Evolutionary conservation across 2,329 filamentous ascomycete species (phyloP).

Genomic region (Fusarium sp.): DNA sequence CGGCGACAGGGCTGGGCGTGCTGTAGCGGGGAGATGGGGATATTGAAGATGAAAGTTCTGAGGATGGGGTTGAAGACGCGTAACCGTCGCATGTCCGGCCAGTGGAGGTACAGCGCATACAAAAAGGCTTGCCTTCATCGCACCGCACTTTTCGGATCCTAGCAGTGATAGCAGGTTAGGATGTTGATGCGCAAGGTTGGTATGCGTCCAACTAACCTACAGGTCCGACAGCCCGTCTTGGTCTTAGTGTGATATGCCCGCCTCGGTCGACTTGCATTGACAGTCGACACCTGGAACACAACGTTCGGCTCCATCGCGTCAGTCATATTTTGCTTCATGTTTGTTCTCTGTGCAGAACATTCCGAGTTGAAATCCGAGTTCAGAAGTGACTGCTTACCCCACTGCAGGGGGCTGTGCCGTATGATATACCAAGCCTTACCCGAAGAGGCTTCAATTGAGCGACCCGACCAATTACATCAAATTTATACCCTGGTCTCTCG

Average conservation of each 20-base stretch:
- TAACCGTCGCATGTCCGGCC: constrained; percentile 29
- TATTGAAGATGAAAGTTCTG: too few relatives aligned
- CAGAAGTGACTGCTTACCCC: background rate
- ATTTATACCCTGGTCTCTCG: accelerated
- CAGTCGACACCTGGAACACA: too few relatives aligned
- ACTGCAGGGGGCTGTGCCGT: background rate
- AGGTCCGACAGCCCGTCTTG: background rate
- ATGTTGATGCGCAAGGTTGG: background rate
- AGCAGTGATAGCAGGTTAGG: background rate
- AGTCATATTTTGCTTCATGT: background rate
- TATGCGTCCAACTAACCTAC: constrained; percentile 1
- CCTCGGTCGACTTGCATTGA: too few relatives aligned
- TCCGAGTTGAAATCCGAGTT: background rate
- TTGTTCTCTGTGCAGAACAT: background rate
- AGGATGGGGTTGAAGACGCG: background rate
- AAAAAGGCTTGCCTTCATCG: constrained; percentile 7
- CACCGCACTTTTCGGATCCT: constrained; percentile 2
- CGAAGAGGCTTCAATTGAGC: background rate
- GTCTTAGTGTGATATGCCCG: background rate
- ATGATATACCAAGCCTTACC: too few relatives aligned
- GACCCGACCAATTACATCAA: background rate
- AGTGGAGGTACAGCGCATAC: constrained; percentile 17
- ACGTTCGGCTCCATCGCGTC: too few relatives aligned
- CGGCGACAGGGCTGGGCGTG: background rate
- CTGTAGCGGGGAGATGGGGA: too few relatives aligned